phyloP scores from a whole-genome alignment of 495 filamentous ascomycete species.

The Xanthoparmelia taractica region DNA sequence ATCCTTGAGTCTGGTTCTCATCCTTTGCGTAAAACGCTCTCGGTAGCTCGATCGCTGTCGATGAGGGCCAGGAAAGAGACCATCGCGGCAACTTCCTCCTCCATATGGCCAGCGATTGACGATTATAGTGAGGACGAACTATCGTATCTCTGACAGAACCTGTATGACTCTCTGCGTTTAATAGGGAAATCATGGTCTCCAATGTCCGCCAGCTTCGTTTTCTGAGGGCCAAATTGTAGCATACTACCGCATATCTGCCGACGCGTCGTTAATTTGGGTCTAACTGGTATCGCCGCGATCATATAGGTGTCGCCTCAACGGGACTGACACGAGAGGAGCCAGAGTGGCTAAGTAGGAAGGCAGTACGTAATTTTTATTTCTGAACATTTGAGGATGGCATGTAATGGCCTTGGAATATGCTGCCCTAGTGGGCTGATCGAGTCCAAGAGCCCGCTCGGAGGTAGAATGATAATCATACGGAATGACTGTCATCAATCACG shows the following conservation, averaged over 20 bases:
- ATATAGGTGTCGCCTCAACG: background rate
- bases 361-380: background rate
- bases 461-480: background rate
- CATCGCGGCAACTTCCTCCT: conserved; percentile 2
- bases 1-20: background rate
- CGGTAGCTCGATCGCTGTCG: background rate
- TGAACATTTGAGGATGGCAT: background rate
- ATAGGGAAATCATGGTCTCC: background rate
- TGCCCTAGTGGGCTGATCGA: background rate
- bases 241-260: background rate
- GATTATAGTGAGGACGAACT: conserved; percentile 16
- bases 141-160: conserved; percentile 7
- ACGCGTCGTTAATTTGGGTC: background rate
- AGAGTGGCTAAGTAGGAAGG: background rate
- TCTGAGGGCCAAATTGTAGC: background rate
- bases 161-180: background rate
- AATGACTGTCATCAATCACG: background rate
- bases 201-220: background rate
- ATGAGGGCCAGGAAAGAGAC: background rate
- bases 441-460: background rate
- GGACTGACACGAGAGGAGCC: background rate
- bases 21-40: background rate
- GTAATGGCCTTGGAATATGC: background rate
- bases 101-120: conserved; percentile 5
- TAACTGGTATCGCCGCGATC: background rate